Conservation (phyloP, 140 eudicot genomes). For the Oenanthe javanica region DNA sequence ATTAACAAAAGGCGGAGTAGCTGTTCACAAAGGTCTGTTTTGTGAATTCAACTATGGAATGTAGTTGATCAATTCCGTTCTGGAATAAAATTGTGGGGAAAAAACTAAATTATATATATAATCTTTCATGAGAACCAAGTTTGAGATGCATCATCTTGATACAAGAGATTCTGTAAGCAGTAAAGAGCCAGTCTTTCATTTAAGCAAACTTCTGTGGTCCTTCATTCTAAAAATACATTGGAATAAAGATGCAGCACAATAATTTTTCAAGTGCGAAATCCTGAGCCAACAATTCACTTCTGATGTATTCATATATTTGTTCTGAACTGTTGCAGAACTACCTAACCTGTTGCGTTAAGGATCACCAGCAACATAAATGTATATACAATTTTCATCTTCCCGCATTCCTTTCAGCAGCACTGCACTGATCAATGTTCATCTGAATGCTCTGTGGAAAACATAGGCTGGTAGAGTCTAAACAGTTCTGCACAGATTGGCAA, state of each 20-base stretch:
- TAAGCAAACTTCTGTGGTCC: slow-evolving; percentile 6
- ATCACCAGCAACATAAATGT: slow-evolving; percentile 1
- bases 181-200: background rate
- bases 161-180: background rate
- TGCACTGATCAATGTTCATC: background rate
- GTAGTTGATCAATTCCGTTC: background rate
- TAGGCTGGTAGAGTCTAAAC: background rate
- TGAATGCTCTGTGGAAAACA: background rate
- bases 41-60: background rate
- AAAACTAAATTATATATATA: background rate
- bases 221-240: slow-evolving; percentile 11
- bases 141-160: background rate
- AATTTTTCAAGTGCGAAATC: background rate
- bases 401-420: background rate
- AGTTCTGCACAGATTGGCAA: slow-evolving; percentile 7
- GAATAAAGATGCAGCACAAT: slow-evolving; percentile 4
- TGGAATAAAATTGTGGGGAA: background rate
- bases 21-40: background rate
- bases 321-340: background rate
- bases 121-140: background rate
- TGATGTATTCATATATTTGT: background rate
- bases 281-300: slow-evolving; percentile 2
- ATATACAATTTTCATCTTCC: background rate
- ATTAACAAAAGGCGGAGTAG: background rate
- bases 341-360: background rate